Base-by-base conservation (phyloP, 257 asterid genomes). In the Salvia miltiorrhiza region DNA sequence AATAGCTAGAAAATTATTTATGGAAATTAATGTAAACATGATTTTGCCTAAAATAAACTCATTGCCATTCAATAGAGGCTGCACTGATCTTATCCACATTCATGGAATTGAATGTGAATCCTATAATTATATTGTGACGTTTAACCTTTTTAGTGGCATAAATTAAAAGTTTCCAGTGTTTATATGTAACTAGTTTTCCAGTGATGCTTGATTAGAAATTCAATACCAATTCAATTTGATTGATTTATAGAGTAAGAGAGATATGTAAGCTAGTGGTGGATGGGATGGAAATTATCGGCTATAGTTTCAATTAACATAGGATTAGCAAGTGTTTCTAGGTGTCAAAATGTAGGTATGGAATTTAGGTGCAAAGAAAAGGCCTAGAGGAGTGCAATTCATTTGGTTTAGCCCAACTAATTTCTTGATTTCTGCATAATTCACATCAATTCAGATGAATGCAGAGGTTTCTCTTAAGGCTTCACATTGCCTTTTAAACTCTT, bases 271-370 rank as follows among this genome's bases (percentile, higher is more conserved):
- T 40, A 61, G 45, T 58, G 45, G 47, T 41, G 55, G 59, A 48
- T 48, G 71, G 35, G 71, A 11, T 48, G 60, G 47, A 65, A 30
- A 9, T 30, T 17, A 43, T 30, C 45, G 59, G 70, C 21, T 45
- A 64, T 45, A n/a, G 30, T 17, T 26, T 28, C 3, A 53, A 65
- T 20, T 65, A 47, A 5, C 13, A 28, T 30, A 26, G 8, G 0
- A 45, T 16, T 45, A 19, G 24, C 43, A 44, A 12, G 24, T 63
- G 23, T 23, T 12, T 13, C 39, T 21, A 6, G 40, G 35, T 61
- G 21, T 63, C 41, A 23, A 20, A n/a, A 3, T 9, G 23, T 5
- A 24, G 17, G 12, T 63, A 26, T 44, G 70, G 8, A 45, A 28
- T 8, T 24, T 28, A 64, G 70, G 44, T 64, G 56, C 57, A 44